Percentiles rank a stretch among this genome's conserved stretches.
phyloP scores from a whole-genome alignment of 805 yeast species.

The Pichia thaimueangensis region DNA sequence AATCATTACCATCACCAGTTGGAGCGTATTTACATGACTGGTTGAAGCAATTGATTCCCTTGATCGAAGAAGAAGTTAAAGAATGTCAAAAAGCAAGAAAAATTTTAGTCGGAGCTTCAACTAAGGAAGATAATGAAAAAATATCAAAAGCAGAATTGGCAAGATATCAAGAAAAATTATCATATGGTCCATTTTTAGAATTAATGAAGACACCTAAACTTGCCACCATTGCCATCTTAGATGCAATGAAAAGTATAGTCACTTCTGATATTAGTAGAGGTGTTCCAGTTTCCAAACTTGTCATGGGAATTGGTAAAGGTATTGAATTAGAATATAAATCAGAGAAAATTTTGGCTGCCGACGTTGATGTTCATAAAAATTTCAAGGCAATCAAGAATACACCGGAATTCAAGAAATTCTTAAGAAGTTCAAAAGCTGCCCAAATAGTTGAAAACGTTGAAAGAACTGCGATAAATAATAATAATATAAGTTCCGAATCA shows the following conservation, averaged over 20 bases:
- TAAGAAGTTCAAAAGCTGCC: slow-evolving; percentile 29
- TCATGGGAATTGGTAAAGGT: slow-evolving; percentile 74
- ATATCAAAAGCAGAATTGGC: slow-evolving; percentile 18
- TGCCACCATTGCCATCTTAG: slow-evolving; percentile 79
- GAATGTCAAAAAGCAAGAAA: slow-evolving; percentile 43
- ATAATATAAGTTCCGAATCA: slow-evolving; percentile 14
- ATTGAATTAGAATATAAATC: slow-evolving; percentile 79
- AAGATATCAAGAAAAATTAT: slow-evolving; percentile 33
- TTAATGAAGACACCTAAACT: slow-evolving; percentile 74
- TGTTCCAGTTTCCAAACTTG: slow-evolving; percentile 77
- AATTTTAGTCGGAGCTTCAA: slow-evolving; percentile 10
- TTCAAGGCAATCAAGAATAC: slow-evolving; percentile 43
- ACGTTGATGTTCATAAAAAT: slow-evolving; percentile 48
- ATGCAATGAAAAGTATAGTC: slow-evolving; percentile 64
- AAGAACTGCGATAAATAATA: slow-evolving; percentile 11
- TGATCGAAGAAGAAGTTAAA: slow-evolving; percentile 58
- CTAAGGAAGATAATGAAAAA: slow-evolving; percentile 12
- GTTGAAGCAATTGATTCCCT: slow-evolving; percentile 69
- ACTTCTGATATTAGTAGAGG: slow-evolving; percentile 76
- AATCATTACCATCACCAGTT: slow-evolving; percentile 48
- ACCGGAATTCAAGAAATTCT: slow-evolving; percentile 34
- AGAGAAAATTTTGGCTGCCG: slow-evolving; percentile 53
- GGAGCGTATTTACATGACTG: slow-evolving; percentile 79
- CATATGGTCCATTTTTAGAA: slow-evolving; percentile 71
- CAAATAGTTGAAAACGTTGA: slow-evolving; percentile 24